Percentiles rank a stretch among this genome's conserved stretches.
Evolutionary conservation across 169 alveolate species (phyloP).

Genomic region (Cryptosporidium tyzzeri): DNA sequence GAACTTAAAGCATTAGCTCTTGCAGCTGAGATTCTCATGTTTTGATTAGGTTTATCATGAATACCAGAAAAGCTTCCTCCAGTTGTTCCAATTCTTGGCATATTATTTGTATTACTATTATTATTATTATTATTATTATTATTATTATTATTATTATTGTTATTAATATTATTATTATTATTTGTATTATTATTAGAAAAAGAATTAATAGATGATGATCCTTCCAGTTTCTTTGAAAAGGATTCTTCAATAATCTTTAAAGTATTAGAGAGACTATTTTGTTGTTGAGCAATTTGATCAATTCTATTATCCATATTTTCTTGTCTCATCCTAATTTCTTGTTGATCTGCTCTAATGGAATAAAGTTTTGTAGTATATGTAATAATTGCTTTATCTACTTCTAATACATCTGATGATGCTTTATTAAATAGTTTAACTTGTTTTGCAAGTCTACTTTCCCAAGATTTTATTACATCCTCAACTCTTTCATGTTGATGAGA

Average conservation of each 20-base stretch:
- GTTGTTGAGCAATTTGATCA: slow-evolving; percentile 75
- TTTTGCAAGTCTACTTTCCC: slow-evolving; percentile 59
- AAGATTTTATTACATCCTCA: slow-evolving; percentile 58
- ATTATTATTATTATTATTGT: not conserved
- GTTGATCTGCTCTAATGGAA: slow-evolving; percentile 57
- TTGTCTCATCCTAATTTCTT: slow-evolving; percentile 57
- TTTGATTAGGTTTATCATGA: slow-evolving; percentile 25
- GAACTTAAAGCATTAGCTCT: slow-evolving; percentile 72
- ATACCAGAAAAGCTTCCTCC: slow-evolving; percentile 1
- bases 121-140: not conserved
- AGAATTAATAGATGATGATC: not conserved
- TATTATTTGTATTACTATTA: not conserved
- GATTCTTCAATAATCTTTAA: slow-evolving; percentile 63
- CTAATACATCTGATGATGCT: slow-evolving; percentile 66
- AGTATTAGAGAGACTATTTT: slow-evolving; percentile 60
- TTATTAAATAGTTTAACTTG: slow-evolving; percentile 64
- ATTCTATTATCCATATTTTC: slow-evolving; percentile 71
- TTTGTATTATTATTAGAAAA: not conserved
- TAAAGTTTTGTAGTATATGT: slow-evolving; percentile 52
- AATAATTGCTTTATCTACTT: slow-evolving; percentile 64
- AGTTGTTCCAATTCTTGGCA: not conserved
- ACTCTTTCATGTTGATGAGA: slow-evolving; percentile 75
- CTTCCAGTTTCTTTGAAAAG: slow-evolving; percentile 53
- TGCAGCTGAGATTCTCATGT: slow-evolving; percentile 71
- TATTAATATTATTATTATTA: not conserved